Evolutionary conservation across 2,329 filamentous ascomycete genomes (phyloP).

Genomic region (Sporothrix humicola): DNA sequence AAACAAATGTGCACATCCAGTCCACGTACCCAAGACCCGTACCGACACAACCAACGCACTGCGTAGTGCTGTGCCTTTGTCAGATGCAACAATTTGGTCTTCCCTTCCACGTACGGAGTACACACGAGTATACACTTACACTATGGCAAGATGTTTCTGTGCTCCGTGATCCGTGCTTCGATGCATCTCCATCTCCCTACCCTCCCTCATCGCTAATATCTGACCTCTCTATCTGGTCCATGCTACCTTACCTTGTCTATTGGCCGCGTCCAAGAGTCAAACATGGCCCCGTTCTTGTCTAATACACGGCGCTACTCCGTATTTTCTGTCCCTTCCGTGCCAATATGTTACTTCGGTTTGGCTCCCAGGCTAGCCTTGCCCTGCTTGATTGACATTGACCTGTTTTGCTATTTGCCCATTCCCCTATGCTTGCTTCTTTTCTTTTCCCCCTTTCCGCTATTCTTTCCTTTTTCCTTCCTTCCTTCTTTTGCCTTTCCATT

Average conservation of each 20-base stretch:
- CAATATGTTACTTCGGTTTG: slow-evolving; percentile 39
- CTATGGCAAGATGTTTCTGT: slow-evolving; percentile 4
- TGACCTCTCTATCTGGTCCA: slow-evolving; percentile 35
- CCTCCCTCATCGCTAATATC: slow-evolving; percentile 24
- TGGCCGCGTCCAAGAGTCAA: slow-evolving; percentile 40
- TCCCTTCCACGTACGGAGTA: not conserved
- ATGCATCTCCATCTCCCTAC: slow-evolving; percentile 26
- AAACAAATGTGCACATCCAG: slow-evolving; percentile 18
- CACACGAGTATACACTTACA: not conserved
- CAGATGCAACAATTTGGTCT: not conserved
- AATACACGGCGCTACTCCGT: slow-evolving; percentile 32
- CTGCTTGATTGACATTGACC: slow-evolving; percentile 21
- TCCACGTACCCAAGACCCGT: not conserved
- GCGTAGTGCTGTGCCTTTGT: slow-evolving; percentile 1
- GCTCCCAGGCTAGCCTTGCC: slow-evolving; percentile 34
- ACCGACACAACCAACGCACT: not conserved
- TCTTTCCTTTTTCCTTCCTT: slow-evolving; percentile 20
- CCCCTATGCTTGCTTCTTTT: slow-evolving; percentile 21
- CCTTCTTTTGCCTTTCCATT: slow-evolving; percentile 30
- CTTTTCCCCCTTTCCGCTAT: slow-evolving; percentile 6
- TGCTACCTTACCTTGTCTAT: slow-evolving; percentile 30
- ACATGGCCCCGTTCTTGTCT: slow-evolving; percentile 42
- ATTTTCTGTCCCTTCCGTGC: slow-evolving; percentile 41
- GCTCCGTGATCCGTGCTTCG: not conserved
- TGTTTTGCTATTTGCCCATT: slow-evolving; percentile 22